Base-by-base conservation (phyloP, 2,329 filamentous ascomycete genomes). In the Aspergillus amoenus region DNA sequence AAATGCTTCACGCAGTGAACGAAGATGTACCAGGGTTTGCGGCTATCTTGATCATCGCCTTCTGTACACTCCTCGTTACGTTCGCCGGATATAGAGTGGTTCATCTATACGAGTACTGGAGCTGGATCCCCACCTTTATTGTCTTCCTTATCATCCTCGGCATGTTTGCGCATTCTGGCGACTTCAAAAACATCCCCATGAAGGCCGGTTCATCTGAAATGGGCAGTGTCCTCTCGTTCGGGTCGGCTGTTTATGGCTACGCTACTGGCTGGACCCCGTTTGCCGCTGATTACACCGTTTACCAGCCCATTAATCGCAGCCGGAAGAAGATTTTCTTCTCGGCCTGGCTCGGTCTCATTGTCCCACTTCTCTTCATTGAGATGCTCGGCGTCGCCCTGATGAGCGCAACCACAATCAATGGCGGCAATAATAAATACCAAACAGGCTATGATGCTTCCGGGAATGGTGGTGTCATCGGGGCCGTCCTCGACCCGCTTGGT, bases 261-360 rank as follows among this genome's bases (percentile, higher is more conserved):
- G 81, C 86, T 17, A 87, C 88, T 2, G 84, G 90, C 55, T 94
- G 90, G 89, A 85, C 87, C 1, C 83, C 83, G 6, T 89, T 87
- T 58, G 88, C 89, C 0, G 87, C 88, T 8, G 90, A 93, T 68
- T 93, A 92, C 72, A 91, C 88, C 21, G 88, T 91, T 50, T 93
- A 93, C 73, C 89, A 92, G 66, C 88, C 89, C 0, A 77, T 80
- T 3, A 79, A 74, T 22, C 84, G 85, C 41, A 82, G 82, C 30
- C 81, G 84, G 21, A 71, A 70, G 42, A 85, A 85, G 59, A 79
- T 92, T 59, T 93, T 93, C 73, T 65, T 83, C 58, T 86, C 85
- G 69, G 89, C 89, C 30, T 90, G 86, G 71, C 69, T 78, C 22
- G 90, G 90, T 9, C 79, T 94, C 13, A 83, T 89, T 61, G 75